Evolutionary conservation across 495 filamentous ascomycete species (phyloP).

Genomic region (Pseudotulostoma volvatum): DNA sequence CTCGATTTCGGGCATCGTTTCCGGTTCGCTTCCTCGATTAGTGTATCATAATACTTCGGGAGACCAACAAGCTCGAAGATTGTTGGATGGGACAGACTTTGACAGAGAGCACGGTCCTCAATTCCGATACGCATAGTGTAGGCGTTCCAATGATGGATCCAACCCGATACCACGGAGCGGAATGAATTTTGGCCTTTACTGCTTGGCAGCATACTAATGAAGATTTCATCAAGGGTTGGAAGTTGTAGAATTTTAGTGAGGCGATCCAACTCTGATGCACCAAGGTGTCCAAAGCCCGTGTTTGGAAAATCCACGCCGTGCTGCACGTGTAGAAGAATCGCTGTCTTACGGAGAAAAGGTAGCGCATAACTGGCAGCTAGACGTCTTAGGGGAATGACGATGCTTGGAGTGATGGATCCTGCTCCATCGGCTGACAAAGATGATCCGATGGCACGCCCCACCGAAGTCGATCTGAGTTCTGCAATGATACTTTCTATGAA

Average conservation of each 20-base stretch:
- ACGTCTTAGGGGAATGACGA: slow-evolving; percentile 31
- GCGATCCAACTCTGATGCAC: slow-evolving; percentile 64
- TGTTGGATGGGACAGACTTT: slow-evolving; percentile 57
- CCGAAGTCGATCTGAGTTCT: slow-evolving; percentile 28
- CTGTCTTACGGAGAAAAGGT: slow-evolving; percentile 75
- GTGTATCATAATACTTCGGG: slow-evolving; percentile 77
- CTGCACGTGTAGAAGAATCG: slow-evolving; percentile 70
- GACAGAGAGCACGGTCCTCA: slow-evolving; percentile 27
- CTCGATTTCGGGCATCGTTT: slow-evolving; percentile 75
- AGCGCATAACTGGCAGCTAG: slow-evolving; percentile 65
- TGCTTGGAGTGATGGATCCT: slow-evolving; percentile 20
- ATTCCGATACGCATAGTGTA: slow-evolving; percentile 27
- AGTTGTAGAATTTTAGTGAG: slow-evolving; percentile 58
- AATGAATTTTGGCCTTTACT: slow-evolving; percentile 20
- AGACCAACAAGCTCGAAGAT: slow-evolving; percentile 91
- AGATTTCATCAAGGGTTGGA: slow-evolving; percentile 65
- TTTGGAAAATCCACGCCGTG: slow-evolving; percentile 78
- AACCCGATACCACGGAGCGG: slow-evolving; percentile 49
- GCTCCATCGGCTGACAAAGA: slow-evolving; percentile 28
- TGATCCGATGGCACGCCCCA: slow-evolving; percentile 26
- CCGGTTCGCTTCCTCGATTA: slow-evolving; percentile 81
- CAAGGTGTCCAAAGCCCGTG: slow-evolving; percentile 45
- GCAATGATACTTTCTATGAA: slow-evolving; percentile 28
- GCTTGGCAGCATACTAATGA: slow-evolving; percentile 32
- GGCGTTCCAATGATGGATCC: slow-evolving; percentile 54